These are phyloP conservation scores for Geranomyces variabilis DNA, from an alignment of 192 early-diverging fungal species.

Conservation along the genomic window DNA sequence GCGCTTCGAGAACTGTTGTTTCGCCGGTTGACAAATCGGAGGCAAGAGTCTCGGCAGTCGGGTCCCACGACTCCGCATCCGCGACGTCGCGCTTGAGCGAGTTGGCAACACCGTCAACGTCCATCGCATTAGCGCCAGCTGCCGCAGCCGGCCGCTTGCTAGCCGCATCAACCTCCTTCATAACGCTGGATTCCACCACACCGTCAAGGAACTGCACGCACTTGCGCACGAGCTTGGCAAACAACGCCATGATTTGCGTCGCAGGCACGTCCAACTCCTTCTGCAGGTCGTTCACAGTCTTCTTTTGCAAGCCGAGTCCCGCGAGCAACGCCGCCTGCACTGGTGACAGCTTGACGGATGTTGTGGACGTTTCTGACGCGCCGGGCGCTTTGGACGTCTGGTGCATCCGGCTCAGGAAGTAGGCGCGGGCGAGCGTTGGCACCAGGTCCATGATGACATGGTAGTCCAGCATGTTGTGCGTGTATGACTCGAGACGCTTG, in stretches of 20 bases:
- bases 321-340: slow-evolving; percentile 86
- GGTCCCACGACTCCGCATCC: slow-evolving; percentile 90
- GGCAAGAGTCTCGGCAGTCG: slow-evolving; percentile 72
- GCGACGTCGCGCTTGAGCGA: slow-evolving; percentile 57
- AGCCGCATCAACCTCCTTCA: slow-evolving; percentile 43
- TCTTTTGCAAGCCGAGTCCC: slow-evolving; percentile 91
- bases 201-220: slow-evolving; percentile 69
- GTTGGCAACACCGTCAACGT: slow-evolving; percentile 31
- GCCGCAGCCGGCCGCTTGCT: slow-evolving; percentile 12
- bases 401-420: slow-evolving; percentile 72
- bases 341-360: slow-evolving; percentile 71
- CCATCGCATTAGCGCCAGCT: slow-evolving; percentile 22
- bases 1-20: slow-evolving; percentile 58
- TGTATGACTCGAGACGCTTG: slow-evolving; percentile 94
- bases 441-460: slow-evolving; percentile 95
- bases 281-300: slow-evolving; percentile 85
- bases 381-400: neutral
- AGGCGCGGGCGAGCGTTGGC: slow-evolving; percentile 76
- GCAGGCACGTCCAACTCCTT: slow-evolving; percentile 82
- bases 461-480: slow-evolving; percentile 95
- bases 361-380: slow-evolving; percentile 9
- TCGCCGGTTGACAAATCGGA: slow-evolving; percentile 87
- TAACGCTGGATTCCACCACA: slow-evolving; percentile 58
- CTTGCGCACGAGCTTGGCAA: slow-evolving; percentile 93
- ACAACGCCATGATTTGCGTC: slow-evolving; percentile 88